Evolutionary conservation across 495 filamentous ascomycete species (phyloP), one percentile per base, ranked within the genome.

Genomic region (Cairneyella variabilis): DNA sequence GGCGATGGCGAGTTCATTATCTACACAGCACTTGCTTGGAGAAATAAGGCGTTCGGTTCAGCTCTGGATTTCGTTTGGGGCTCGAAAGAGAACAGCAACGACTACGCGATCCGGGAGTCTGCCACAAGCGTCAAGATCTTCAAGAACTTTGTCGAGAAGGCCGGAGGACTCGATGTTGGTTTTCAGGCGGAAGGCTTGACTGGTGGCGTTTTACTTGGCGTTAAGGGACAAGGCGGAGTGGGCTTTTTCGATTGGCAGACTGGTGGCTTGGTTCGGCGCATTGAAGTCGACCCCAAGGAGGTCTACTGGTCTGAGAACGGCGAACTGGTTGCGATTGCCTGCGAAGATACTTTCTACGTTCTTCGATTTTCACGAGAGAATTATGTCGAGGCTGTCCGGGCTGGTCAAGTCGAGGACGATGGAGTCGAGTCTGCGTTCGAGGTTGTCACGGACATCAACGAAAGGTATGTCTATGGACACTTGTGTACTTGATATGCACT

Each of bases 1-100:
- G 93, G 93, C 41, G 93, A 99, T 63, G 93, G 93, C 26, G 93
- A 99, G 64, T 97, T 96, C 68, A 97, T 97, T 61, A 92, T 97
- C 59, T 98, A 98, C 72, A 99, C 93, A 12, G 91, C 93, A 54
- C 79, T 97, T 41, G 93, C 93, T 8, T 96, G 95, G 83, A 83
- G 93, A 64, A 97, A 99, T 72, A 96, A 97, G 74, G 90, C 90
- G 7, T 99, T 97, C 63, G 93, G 93, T 5, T 87, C 88, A 28
- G 93, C 91, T 10, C 74, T 97, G 30, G 93, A 99, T 68, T 99
- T 99, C 65, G 90, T 88, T 12, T 99, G 93, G 93, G 95, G 89
- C 2, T 88, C 89, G 17, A 97, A 96, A 69, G 95, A 97, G 40
- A 95, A 97, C 72, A 95, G 90, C 67, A 97, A 96, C 67, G 95